Evolutionary conservation across 768 basidiomycete genomes (phyloP), one percentile per base, ranked within the genome.

Genomic region (Auricularia cornea): DNA sequence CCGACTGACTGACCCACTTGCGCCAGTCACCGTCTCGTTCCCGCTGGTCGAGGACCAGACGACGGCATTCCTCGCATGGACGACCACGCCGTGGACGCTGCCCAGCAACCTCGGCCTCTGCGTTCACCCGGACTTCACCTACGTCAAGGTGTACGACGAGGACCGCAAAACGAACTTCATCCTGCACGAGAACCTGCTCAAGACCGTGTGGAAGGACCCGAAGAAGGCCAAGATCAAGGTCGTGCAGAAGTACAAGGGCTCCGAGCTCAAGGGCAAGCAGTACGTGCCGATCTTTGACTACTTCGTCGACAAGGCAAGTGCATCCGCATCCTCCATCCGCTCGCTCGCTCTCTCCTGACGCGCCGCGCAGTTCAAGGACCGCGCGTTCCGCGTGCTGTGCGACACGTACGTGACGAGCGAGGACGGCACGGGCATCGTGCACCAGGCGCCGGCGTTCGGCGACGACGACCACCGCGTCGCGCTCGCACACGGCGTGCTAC

Each of bases 381-480:
- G 84, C 68, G 96, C 93, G 0, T 98, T 96, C 80, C 77, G 88
- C 62, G 93, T 99, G 18, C 73, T 99, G 16, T 81, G 84, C 26
- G 97, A 99, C 70, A 88, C 87, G 0, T 99, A 99, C 72, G 96
- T 99, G 59, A 96, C 93, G 3, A 90, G 88, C 68, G 83, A 85
- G 18, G 91, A 94, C 64, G 97, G 97, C 71, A 99, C 97, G 31
- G 97, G 97, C 69, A 95, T 98, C 70, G 97, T 99, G 32, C 97
- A 99, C 73, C 97, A 99, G 77, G 94, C 97, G 2, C 97, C 97
- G 2, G 95, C 90, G 0, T 98, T 97, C 70, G 97, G 97, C 79
- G 96, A 98, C 73, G 97, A 99, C 70, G 97, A 99, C 82, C 92
- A 98, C 74, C 90, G 97, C 61, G 84, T 99, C 69, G 89, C 91